Evolutionary conservation across 805 yeast genomes (phyloP).

Genomic region (Deakozyma indianensis): DNA sequence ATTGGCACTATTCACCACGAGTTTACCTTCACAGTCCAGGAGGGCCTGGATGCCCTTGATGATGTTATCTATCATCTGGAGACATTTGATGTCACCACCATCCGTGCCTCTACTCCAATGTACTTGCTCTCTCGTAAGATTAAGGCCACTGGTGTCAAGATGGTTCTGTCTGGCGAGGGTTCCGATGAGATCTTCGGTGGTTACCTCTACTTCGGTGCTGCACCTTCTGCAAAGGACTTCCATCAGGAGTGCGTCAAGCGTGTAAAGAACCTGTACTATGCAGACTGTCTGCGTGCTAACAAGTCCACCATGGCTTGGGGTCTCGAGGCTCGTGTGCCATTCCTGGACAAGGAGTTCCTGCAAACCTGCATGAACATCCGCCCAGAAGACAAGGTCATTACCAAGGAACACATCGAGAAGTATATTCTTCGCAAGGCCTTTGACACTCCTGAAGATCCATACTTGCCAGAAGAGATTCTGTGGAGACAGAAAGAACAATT

Average conservation of each 20-base stretch:
- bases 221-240: slow-evolving; percentile 88
- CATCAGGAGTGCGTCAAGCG: slow-evolving; percentile 91
- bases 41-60: slow-evolving; percentile 87
- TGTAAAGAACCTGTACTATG: slow-evolving; percentile 91
- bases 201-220: slow-evolving; percentile 90
- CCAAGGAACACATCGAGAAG: slow-evolving; percentile 74
- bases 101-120: slow-evolving; percentile 99
- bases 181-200: slow-evolving; percentile 99
- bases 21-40: slow-evolving; percentile 92
- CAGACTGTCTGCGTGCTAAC: slow-evolving; percentile 98
- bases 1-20: slow-evolving; percentile 96
- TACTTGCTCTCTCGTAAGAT: slow-evolving; percentile 88
- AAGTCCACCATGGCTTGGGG: slow-evolving; percentile 99
- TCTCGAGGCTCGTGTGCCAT: slow-evolving; percentile 98
- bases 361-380: slow-evolving; percentile 88
- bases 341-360: slow-evolving; percentile 87
- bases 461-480: slow-evolving; percentile 89
- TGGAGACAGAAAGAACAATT: slow-evolving; percentile 99
- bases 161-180: slow-evolving; percentile 98
- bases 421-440: slow-evolving; percentile 95
- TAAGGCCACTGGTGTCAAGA: slow-evolving; percentile 98
- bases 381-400: slow-evolving; percentile 82
- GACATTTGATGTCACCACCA: slow-evolving; percentile 96
- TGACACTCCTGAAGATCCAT: slow-evolving; percentile 83
- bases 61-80: slow-evolving; percentile 94